These are phyloP conservation scores for Parastagonospora avenae DNA, from an alignment of 2,329 filamentous ascomycete genomes.

Conservation along the genomic window DNA sequence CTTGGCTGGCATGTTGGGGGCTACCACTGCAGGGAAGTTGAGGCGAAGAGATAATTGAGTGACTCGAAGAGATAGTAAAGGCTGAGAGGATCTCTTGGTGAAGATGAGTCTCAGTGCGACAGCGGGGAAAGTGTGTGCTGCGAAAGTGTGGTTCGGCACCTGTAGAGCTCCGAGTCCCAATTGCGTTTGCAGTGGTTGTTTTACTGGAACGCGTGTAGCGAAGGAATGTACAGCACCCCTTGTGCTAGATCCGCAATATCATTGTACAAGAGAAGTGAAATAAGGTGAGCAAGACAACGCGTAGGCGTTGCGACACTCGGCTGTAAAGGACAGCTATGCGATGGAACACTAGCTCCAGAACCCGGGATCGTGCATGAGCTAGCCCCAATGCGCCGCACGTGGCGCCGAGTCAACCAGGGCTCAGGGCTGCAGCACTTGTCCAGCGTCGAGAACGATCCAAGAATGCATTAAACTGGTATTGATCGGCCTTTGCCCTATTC, in stretches of 20 bases:
- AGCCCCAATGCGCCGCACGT: conserved; percentile 17
- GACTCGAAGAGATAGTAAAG: neutral
- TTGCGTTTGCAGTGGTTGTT: conserved; percentile 19
- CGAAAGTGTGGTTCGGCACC: conserved; percentile 10
- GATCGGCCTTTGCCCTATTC: neutral
- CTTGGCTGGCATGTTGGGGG: conserved; percentile 75
- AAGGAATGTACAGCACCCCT: conserved; percentile 30
- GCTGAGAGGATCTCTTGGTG: conserved; percentile 3
- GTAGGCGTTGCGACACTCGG: conserved; percentile 31
- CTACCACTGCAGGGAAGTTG: conserved; percentile 16
- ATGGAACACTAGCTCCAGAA: conserved; percentile 23
- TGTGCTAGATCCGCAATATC: conserved; percentile 27
- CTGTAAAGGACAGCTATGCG: conserved; percentile 43
- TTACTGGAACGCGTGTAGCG: conserved; percentile 2
- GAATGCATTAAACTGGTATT: conserved; percentile 1
- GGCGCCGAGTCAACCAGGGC: conserved; percentile 1
- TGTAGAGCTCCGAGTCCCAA: conserved; percentile 1
- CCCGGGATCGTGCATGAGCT: conserved; percentile 12
- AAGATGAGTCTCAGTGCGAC: conserved; percentile 14
- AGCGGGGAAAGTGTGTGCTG: conserved; percentile 15
- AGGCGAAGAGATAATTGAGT: neutral
- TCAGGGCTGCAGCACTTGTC: neutral
- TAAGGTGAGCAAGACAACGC: conserved; percentile 18
- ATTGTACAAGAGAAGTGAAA: conserved; percentile 29
- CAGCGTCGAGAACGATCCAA: neutral